Evolutionary conservation across 257 asterid species (phyloP).

Genomic region (Fraxinus quadrangulata): DNA sequence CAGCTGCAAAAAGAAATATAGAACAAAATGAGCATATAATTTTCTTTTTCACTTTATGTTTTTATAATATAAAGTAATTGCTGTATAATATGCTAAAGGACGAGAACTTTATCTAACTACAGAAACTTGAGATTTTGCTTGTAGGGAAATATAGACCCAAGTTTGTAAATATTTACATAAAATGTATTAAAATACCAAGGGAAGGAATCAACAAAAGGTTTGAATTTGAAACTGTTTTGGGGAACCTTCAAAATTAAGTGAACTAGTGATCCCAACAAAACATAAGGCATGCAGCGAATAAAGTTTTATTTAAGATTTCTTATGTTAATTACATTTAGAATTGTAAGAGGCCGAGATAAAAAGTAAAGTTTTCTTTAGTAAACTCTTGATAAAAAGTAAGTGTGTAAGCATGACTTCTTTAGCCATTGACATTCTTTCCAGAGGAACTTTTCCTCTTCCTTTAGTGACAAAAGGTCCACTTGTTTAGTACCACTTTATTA

Average conservation of each 20-base stretch:
- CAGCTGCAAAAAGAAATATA: conserved; percentile 61
- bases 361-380: neutral
- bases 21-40: conserved; percentile 33
- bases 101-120: neutral
- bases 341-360: conserved; percentile 32
- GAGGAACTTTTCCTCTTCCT: conserved; percentile 38
- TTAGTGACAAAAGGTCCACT: conserved; percentile 47
- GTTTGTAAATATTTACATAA: no score
- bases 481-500: conserved; percentile 37
- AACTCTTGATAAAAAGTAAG: conserved; percentile 30
- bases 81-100: conserved; percentile 6
- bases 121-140: neutral
- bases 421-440: conserved; percentile 49
- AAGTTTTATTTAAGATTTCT: conserved; percentile 15
- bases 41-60: conserved; percentile 4
- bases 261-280: conserved; percentile 45
- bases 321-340: conserved; percentile 15
- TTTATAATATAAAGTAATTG: conserved; percentile 13
- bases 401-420: conserved; percentile 22
- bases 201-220: neutral
- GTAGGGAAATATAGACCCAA: no score
- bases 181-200: neutral
- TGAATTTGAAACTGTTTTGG: neutral
- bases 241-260: conserved; percentile 25
- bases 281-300: conserved; percentile 25